These are phyloP conservation scores for Exophiala alcalophila DNA, from an alignment of 2,329 filamentous ascomycete species.

Conservation along the genomic window DNA sequence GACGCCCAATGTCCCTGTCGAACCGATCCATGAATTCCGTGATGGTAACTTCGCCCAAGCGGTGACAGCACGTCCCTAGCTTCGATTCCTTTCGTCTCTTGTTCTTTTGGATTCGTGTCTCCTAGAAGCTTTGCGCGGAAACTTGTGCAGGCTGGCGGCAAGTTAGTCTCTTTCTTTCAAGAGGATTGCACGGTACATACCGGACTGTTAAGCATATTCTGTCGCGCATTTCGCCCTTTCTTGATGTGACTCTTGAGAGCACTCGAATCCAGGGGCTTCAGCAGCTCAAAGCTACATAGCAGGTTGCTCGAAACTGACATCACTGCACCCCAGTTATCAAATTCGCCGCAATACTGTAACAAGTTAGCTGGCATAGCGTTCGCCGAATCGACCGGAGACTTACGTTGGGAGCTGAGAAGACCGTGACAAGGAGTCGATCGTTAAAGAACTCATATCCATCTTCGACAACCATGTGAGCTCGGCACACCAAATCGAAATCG, in stretches of 20 bases:
- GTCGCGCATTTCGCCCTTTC: constrained; percentile 90
- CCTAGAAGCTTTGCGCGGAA: constrained; percentile 46
- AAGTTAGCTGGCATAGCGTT: background rate
- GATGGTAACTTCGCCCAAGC: too few relatives aligned
- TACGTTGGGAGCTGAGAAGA: constrained; percentile 96
- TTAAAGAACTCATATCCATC: constrained; percentile 99
- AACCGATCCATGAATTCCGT: too few relatives aligned
- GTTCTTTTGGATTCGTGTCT: background rate
- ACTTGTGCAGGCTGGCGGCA: constrained; percentile 41
- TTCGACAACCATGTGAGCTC: constrained; percentile 98
- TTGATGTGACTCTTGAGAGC: constrained; percentile 98
- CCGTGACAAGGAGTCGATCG: constrained; percentile 88
- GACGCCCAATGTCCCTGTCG: too few relatives aligned
- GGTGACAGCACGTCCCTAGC: too few relatives aligned
- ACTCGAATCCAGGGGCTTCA: constrained; percentile 94
- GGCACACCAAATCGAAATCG: constrained; percentile 95
- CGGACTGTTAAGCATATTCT: constrained; percentile 93
- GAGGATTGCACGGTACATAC: constrained; percentile 57
- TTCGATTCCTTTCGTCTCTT: background rate
- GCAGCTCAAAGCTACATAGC: constrained; percentile 92
- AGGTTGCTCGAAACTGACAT: constrained; percentile 96
- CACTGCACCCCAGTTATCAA: constrained; percentile 98
- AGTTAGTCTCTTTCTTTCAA: constrained; percentile 7
- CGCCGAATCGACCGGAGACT: constrained; percentile 42
- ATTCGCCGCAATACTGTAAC: constrained; percentile 88